Evolutionary conservation across 148 eudicot genomes (phyloP).

Genomic region (Rhododendron ovatum): DNA sequence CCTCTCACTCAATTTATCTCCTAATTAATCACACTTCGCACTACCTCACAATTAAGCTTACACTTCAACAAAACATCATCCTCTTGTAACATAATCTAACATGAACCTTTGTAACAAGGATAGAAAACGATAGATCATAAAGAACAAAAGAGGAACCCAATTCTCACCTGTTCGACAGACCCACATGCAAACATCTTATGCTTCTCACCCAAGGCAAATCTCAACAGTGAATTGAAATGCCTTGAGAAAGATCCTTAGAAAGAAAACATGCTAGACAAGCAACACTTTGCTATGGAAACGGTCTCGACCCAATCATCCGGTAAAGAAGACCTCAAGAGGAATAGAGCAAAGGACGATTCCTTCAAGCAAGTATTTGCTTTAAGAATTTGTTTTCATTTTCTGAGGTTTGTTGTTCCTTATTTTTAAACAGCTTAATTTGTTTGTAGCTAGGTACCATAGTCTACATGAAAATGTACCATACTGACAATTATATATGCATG

Average conservation of each 20-base stretch:
- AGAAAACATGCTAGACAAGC: background rate
- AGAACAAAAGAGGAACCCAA: background rate
- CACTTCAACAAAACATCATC: too few species aligned
- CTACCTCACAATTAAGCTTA: too few species aligned
- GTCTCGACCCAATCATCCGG: background rate
- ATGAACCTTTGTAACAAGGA: background rate
- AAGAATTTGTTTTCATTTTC: background rate
- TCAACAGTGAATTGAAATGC: background rate
- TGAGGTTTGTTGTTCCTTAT: background rate
- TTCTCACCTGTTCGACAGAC: background rate
- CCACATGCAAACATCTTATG: background rate
- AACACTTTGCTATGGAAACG: background rate
- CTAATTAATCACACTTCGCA: too few species aligned
- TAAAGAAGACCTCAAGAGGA: background rate
- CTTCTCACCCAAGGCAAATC: background rate
- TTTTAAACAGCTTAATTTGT: background rate
- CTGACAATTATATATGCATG: background rate
- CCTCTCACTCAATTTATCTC: too few species aligned
- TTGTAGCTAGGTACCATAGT: background rate
- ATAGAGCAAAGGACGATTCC: background rate
- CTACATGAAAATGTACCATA: background rate
- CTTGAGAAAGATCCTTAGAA: background rate
- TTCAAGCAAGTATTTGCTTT: background rate
- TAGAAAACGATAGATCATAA: background rate
- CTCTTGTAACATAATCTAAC: background rate